Percentiles rank a stretch among this genome's conserved stretches.
Evolutionary conservation across 2,329 filamentous ascomycete genomes (phyloP).

Genomic region (Hymenoscyphus scutula): DNA sequence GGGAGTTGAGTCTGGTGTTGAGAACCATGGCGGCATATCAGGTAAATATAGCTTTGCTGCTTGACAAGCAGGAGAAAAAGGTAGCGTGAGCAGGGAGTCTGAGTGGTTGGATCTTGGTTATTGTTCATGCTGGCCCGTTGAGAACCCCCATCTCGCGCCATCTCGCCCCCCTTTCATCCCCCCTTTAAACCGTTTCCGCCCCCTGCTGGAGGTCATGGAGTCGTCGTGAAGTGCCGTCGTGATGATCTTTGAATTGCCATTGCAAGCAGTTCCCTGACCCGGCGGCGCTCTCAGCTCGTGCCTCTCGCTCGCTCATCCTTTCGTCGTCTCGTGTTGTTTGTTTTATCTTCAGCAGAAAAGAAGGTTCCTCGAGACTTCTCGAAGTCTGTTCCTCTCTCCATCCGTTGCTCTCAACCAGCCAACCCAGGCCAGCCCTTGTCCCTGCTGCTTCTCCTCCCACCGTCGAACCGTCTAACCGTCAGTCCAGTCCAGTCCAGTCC

Average conservation of each 20-base stretch:
- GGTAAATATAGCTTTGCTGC: not conserved
- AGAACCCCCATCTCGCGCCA: too few relatives aligned
- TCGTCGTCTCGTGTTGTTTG: not conserved
- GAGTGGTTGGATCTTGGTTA: not conserved
- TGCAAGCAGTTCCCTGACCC: not conserved
- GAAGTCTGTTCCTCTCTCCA: not conserved
- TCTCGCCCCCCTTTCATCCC: not conserved
- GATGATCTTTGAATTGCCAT: not conserved
- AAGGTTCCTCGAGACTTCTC: constrained; percentile 12
- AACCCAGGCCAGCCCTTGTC: constrained; percentile 3
- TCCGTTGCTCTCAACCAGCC: not conserved
- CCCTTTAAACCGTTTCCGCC: constrained; percentile 1
- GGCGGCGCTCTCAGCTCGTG: not conserved
- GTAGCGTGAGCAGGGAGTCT: not conserved
- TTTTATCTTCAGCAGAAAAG: constrained; percentile 5
- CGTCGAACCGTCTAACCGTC: not conserved
- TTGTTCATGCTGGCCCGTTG: not conserved
- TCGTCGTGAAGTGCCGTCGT: constrained; percentile 2
- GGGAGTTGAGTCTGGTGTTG: not conserved
- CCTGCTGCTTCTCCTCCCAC: constrained; percentile 1
- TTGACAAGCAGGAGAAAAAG: not conserved
- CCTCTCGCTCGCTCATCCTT: not conserved
- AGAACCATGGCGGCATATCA: not conserved
- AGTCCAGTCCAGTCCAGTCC: not conserved
- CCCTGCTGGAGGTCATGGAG: not conserved